Conservation (phyloP, 2,329 filamentous ascomycete genomes). For the Talaromyces pinophilus region DNA sequence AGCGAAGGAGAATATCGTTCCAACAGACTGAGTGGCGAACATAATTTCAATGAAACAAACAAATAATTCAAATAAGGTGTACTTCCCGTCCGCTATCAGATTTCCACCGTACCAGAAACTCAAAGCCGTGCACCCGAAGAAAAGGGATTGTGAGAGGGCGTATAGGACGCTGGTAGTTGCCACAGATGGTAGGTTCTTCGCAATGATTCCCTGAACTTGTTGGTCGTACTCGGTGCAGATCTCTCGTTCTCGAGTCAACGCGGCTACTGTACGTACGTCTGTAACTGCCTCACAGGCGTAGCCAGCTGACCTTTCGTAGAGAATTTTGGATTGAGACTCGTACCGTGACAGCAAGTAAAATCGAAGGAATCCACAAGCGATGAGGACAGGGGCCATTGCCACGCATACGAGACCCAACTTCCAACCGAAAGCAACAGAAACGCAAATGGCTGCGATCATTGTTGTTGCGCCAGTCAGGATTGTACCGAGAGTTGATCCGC, state of each 20-base stretch:
- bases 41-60: neutral
- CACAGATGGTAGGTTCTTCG: neutral
- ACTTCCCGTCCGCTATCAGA: neutral
- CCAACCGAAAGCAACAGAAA: conserved; percentile 77
- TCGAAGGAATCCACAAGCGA: conserved; percentile 81
- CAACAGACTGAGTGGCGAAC: neutral
- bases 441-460: conserved; percentile 68
- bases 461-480: conserved; percentile 79
- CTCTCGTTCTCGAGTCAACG: conserved; percentile 77
- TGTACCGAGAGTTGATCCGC: conserved; percentile 83
- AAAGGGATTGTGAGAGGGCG: conserved; percentile 77
- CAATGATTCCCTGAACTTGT: neutral
- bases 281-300: conserved; percentile 86
- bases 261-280: conserved; percentile 73
- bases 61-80: neutral
- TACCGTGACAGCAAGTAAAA: conserved; percentile 83
- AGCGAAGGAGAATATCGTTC: neutral
- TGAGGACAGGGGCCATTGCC: conserved; percentile 72
- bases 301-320: conserved; percentile 46
- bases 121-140: conserved; percentile 71
- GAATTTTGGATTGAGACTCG: conserved; percentile 57
- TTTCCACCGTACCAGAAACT: conserved; percentile 52
- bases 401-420: conserved; percentile 86
- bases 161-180: conserved; percentile 67
- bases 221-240: conserved; percentile 57